Evolutionary conservation across 2,329 filamentous ascomycete genomes (phyloP), one percentile per base, ranked within the genome.

Genomic region (Zymoseptoria brevis): DNA sequence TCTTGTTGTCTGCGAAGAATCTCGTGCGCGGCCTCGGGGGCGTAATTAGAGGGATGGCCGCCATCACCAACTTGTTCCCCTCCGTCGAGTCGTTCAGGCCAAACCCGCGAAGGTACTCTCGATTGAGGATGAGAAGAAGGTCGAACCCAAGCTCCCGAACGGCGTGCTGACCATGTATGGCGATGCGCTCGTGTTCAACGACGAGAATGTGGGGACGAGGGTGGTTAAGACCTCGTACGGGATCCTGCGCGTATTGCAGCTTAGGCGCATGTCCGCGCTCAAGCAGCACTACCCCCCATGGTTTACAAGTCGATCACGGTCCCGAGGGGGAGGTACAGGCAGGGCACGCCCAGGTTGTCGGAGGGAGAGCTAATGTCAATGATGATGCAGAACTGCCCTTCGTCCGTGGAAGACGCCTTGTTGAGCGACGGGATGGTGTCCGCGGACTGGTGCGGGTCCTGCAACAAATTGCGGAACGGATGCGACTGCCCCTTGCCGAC

Each of bases 281-380:
- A 57, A 57, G 56, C 56, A 57, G 29, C 50, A 57, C 56, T 57
- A 54, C 56, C 56, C 29, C 54, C 50, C 50, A 45, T 48, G 56
- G 16, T 22, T 19, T 26, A 53, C 19, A 54, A 35, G 21, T 57
- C 56, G 56, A 16, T 57, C 13, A 57, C 56, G 49, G 56, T 57
- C 56, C 50, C 49, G 30, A 57, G 56, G 56, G 56, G 50, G 50
- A 57, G 56, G 55, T 57, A 53, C 48, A 57, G 41, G 13, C 45
- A 57, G 55, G 41, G 41, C 19, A 51, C 55, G 55, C 55, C 55
- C 48, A 57, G 55, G 48, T 29, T 53, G 21, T 57, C 45, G 48
- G 55, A 57, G 55, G 21, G 45, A 26, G 41, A 57, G 48, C 41
- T 57, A 22, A 29, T 57, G 29, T 57, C 55, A 45, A 57, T 53